Base-by-base conservation (phyloP, 2,329 filamentous ascomycete species). In the Aspergillus bombycis region DNA sequence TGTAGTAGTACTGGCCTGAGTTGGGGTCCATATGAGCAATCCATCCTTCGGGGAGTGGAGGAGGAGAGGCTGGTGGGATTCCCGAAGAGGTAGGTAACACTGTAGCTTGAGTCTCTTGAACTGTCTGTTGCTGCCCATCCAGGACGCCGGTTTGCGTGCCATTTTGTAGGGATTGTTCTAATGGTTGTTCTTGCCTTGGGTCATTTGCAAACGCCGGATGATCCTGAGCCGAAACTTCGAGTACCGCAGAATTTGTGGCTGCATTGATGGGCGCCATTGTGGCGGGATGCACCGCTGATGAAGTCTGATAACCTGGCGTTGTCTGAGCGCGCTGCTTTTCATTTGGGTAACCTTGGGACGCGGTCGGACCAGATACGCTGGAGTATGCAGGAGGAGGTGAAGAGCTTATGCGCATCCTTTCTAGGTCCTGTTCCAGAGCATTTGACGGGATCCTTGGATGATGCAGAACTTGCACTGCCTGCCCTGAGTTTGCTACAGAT, bases 1-100 rank as follows among this genome's bases (percentile, higher is more conserved):
- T 99, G 74, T 99, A 99, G 78, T 99, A 99, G 79, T 98, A 99
- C 75, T 98, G 94, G 1, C 95, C 95, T 2, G 94, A 98, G 74
- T 91, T 97, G 69, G 93, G 91, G 75, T 99, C 95, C 5, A 98
- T 84, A 77, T 98, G 95, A 23, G 95, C 93, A 73, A 99, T 98
- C 95, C 95, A 99, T 38, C 95, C 95, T 80, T 99, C 95, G 7
- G 95, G 95, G 19, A 99, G 84, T 2, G 94, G 95, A 26, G 95
- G 95, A 36, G 95, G 95, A 19, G 93, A 96, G 30, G 90, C 88
- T 34, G 92, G 92, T 1, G 90, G 86, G 28, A 87, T 54, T 69
- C 82, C 72, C 66, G 79, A 67, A 50, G 81, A 75, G 9, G 77
- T 74, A 32, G 80, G 75, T 43, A 80, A 71, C 65, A 68, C 64